These are phyloP conservation scores for Boletus tomentosulus DNA, from an alignment of 768 basidiomycete species.

Conservation along the genomic window DNA sequence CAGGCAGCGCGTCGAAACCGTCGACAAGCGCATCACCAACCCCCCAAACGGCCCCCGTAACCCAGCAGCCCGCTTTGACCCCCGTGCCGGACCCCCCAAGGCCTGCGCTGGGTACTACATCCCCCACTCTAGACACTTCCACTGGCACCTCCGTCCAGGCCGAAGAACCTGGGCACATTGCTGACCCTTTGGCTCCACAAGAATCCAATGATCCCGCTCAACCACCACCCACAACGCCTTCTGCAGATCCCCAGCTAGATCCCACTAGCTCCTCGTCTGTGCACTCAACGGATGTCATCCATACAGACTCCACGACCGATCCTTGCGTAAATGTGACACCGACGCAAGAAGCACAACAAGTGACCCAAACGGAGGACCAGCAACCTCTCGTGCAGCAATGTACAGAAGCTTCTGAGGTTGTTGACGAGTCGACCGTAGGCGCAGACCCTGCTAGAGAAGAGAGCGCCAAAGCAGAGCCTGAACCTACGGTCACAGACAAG, in stretches of 20 bases:
- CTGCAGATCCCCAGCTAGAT: background rate
- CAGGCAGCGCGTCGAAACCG: constrained; percentile 36
- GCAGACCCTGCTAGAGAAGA: constrained; percentile 1
- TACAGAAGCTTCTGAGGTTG: background rate
- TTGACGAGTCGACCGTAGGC: background rate
- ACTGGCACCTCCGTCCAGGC: background rate
- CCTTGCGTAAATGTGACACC: background rate
- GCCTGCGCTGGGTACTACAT: background rate
- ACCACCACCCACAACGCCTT: background rate
- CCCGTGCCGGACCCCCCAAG: constrained; percentile 43
- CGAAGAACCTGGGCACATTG: background rate
- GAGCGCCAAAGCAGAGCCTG: background rate
- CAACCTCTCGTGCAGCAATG: background rate
- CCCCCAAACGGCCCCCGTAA: constrained; percentile 16
- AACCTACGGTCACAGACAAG: background rate
- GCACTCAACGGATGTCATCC: background rate
- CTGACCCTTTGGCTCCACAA: background rate
- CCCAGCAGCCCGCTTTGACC: constrained; percentile 35
- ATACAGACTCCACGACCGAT: background rate
- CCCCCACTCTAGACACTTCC: background rate
- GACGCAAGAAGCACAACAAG: constrained; percentile 1
- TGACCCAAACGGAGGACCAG: background rate
- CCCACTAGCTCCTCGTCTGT: background rate
- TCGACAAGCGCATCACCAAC: constrained; percentile 43
- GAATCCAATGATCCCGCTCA: constrained; percentile 1